Conservation (phyloP, 148 eudicot species). For the Camellia granthamiana region DNA sequence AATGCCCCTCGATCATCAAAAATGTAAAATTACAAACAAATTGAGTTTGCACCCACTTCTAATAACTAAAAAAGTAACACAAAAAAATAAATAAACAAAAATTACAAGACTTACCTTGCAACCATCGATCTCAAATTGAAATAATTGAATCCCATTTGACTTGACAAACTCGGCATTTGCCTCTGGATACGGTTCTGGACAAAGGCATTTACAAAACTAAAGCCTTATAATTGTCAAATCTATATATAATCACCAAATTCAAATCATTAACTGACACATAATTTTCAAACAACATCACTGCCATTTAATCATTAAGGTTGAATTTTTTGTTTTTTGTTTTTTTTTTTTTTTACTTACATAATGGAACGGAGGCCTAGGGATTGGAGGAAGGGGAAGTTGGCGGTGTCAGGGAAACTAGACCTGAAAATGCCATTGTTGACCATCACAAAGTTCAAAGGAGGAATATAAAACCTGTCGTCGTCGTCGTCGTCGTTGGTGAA, state of each 20-base stretch:
- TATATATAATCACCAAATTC: no score
- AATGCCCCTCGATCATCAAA: no score
- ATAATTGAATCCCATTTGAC: conserved; percentile 68
- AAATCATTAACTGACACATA: no score
- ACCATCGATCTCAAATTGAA: conserved; percentile 84
- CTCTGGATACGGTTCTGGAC: conserved; percentile 92
- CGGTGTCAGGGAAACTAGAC: conserved; percentile 74
- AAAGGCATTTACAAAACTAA: conserved; percentile 53
- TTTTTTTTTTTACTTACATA: conserved; percentile 34
- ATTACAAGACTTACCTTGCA: conserved; percentile 48
- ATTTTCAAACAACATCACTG: no score
- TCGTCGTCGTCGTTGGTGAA: not conserved
- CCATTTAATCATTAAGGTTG: no score
- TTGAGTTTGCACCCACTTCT: no score
- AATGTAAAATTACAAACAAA: no score
- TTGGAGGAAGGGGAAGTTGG: conserved; percentile 71
- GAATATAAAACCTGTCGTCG: conserved; percentile 36
- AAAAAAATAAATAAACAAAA: not conserved
- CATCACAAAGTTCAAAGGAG: conserved; percentile 80
- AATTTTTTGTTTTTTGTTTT: no score
- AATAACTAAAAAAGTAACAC: no score
- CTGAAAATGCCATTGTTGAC: conserved; percentile 85
- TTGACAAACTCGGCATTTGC: conserved; percentile 56
- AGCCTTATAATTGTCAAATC: no score
- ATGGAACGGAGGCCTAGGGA: conserved; percentile 82